Percentiles rank a stretch among this genome's conserved stretches.
These are phyloP conservation scores for Fibroporia radiculosa DNA, from an alignment of 768 basidiomycete species.

Conservation along the genomic window DNA sequence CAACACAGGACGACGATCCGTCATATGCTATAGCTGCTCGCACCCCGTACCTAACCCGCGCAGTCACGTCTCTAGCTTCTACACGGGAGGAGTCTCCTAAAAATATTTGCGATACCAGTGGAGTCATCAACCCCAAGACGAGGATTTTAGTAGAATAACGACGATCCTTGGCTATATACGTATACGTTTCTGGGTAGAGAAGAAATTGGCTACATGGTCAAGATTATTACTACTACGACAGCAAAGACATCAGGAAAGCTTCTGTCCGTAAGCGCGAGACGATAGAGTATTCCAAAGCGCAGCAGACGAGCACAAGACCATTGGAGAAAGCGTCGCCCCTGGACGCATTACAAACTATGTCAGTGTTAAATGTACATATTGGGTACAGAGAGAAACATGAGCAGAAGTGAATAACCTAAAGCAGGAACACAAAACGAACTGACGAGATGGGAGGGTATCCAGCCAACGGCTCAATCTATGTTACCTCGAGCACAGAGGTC, in stretches of 20 bases:
- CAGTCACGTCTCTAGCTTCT: too few relatives aligned
- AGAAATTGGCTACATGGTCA: constrained; percentile 10
- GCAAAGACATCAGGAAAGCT: constrained; percentile 15
- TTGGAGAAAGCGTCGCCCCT: not conserved
- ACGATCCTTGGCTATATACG: not conserved
- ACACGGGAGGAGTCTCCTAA: too few relatives aligned
- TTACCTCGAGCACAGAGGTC: constrained; percentile 68
- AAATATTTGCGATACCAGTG: too few relatives aligned
- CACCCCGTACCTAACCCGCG: too few relatives aligned
- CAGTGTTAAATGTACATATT: constrained; percentile 16
- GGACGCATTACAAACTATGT: constrained; percentile 6
- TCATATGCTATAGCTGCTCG: too few relatives aligned
- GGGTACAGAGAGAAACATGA: not conserved
- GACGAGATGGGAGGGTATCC: not conserved
- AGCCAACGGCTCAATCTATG: constrained; percentile 11
- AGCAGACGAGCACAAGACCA: not conserved
- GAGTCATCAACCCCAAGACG: not conserved
- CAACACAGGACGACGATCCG: too few relatives aligned
- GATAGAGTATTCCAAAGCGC: constrained; percentile 11
- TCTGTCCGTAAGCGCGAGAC: constrained; percentile 11
- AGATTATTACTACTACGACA: constrained; percentile 17
- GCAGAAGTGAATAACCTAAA: not conserved
- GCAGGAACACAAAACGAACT: not conserved
- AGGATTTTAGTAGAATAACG: not conserved
- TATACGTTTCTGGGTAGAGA: not conserved